These are phyloP conservation scores for Eutypella sp. DNA, from an alignment of 2,329 filamentous ascomycete genomes.

Conservation along the genomic window DNA sequence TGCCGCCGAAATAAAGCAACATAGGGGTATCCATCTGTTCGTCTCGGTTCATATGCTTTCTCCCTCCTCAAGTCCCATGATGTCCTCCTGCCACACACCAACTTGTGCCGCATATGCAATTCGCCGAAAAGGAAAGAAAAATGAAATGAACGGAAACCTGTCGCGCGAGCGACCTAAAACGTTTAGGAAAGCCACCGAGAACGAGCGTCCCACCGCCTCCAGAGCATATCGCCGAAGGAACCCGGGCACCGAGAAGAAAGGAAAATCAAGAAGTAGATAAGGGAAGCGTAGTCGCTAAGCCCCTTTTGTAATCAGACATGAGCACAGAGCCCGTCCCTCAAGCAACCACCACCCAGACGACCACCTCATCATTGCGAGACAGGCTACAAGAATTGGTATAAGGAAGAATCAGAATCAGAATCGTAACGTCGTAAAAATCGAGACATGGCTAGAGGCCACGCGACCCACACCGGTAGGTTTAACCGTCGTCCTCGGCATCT, in stretches of 20 bases:
- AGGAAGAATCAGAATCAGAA: conserved; percentile 23
- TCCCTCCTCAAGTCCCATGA: conserved; percentile 14
- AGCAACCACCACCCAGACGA: conserved; percentile 24
- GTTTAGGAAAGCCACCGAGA: conserved; percentile 28
- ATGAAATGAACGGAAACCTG: conserved; percentile 17
- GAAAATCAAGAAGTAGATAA: conserved; percentile 7
- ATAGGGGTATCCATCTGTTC: conserved; percentile 31
- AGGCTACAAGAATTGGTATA: conserved; percentile 25
- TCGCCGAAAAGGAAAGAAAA: conserved; percentile 18
- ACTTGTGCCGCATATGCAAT: conserved; percentile 21
- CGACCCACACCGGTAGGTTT: conserved; percentile 15
- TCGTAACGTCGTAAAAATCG: conserved; percentile 32
- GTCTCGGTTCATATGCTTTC: conserved; percentile 29
- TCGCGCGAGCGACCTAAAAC: conserved; percentile 29
- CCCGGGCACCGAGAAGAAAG: conserved; percentile 11
- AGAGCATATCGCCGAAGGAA: conserved; percentile 20
- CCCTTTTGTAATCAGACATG: conserved; percentile 8
- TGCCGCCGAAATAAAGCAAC: conserved; percentile 21
- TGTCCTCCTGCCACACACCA: conserved; percentile 12
- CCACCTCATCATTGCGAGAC: conserved; percentile 15
- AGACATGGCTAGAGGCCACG: conserved; percentile 7
- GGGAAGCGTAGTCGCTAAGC: conserved; percentile 12
- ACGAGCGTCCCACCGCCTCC: conserved; percentile 29
- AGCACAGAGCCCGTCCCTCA: conserved; percentile 23
- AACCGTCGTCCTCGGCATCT: conserved; percentile 37